A percentile compares a stretch with the other conserved stretches of the same genome.
These are phyloP conservation scores for Tephrocybe sp. DNA, from an alignment of 768 basidiomycete genomes.

Conservation along the genomic window DNA sequence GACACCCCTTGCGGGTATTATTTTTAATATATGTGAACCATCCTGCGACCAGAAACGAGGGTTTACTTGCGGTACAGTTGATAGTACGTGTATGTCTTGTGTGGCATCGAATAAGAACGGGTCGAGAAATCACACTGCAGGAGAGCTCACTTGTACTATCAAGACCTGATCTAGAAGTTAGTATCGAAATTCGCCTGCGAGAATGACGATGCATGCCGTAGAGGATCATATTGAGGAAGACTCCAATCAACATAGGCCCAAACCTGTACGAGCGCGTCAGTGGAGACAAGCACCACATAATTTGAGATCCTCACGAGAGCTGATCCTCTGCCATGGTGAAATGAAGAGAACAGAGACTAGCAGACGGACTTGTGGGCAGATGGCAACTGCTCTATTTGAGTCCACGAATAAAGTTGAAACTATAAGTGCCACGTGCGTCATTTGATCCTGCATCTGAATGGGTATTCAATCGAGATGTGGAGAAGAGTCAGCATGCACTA, in stretches of 20 bases:
- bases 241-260: conserved; percentile 31
- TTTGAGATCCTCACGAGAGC: conserved; percentile 12
- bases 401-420: neutral
- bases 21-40: neutral
- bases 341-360: neutral
- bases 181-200: neutral
- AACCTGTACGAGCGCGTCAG: conserved; percentile 16
- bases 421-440: neutral
- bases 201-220: conserved; percentile 23
- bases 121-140: too few relatives aligned
- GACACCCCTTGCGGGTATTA: conserved; percentile 23
- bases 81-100: conserved; percentile 24
- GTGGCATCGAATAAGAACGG: too few relatives aligned
- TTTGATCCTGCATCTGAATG: neutral
- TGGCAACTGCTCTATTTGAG: conserved; percentile 2
- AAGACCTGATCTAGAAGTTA: conserved; percentile 10
- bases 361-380: neutral
- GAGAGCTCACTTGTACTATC: conserved; percentile 9
- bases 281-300: neutral
- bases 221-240: conserved; percentile 31
- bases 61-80: conserved; percentile 32
- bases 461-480: conserved; percentile 4
- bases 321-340: conserved; percentile 18
- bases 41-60: neutral
- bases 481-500: too few relatives aligned